Evolutionary conservation across 2,329 filamentous ascomycete species (phyloP), one percentile per base, ranked within the genome.

Genomic region (Nigrograna mackinnonii): DNA sequence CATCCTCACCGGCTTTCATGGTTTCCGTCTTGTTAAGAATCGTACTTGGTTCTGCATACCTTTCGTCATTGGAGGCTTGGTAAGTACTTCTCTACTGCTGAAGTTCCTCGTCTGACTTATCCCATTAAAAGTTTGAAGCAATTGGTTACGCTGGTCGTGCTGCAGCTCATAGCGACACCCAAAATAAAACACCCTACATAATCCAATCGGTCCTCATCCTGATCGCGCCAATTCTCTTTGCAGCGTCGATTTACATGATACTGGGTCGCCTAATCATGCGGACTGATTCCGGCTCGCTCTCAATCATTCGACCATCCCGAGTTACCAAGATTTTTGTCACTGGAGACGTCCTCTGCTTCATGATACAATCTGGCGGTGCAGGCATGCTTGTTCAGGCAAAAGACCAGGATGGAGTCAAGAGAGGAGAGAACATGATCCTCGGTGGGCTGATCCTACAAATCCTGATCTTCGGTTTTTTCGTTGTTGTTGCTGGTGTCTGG

Each of bases 361-460:
- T 74, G 3, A 59, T 81, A 3, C 80, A 83, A 56, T 67, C 66
- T 12, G 66, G 64, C 20, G 77, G 76, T 20, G 75, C 72, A n/a
- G 75, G 71, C 24, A 71, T 74, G 12, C 57, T 76, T 12, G 52
- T 55, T 6, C 44, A 51, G 22, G 57, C 64, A 0, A 58, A 58
- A 1, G 56, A 60, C 19, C 17, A 49, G 5, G 24, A 46, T 36
- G 30, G 49, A 33, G 18, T 62, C 36, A 51, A 71, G 19, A 60
- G 64, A 11, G 79, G 76, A n/a, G 58, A 79, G 49, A 71, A 75
- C 14, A 67, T 84, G 36, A 75, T 85, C n/a, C 62, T 84, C 6
- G 75, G 52, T 1, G 82, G 83, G 2, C 65, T 86, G 2, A 58
- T 78, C 22, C 58, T 84, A 13, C 83, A 86, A 55, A 70, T 86